phyloP scores from a whole-genome alignment of 441 rosid species.

The Bruguiera hainesii region DNA sequence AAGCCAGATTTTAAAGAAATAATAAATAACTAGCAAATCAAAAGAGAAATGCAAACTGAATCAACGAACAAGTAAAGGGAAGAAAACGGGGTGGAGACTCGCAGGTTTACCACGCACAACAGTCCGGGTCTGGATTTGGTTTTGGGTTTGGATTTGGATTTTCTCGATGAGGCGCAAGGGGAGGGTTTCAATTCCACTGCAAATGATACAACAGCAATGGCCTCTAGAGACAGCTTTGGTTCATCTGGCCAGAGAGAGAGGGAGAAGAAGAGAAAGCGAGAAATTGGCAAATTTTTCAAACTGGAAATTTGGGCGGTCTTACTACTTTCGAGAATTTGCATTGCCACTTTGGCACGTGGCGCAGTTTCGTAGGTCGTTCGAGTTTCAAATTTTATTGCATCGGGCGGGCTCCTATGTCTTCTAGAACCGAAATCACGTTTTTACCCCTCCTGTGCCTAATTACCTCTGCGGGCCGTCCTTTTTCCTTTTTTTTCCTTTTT shows the following conservation, averaged over 20 bases:
- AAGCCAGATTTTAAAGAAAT: too few relatives aligned
- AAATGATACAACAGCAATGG: background rate
- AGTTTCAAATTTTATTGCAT: conserved; percentile 14
- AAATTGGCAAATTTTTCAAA: conserved; percentile 30
- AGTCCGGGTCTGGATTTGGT: background rate
- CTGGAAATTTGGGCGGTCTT: conserved; percentile 36
- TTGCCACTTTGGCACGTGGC: conserved; percentile 5
- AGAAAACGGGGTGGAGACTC: too few relatives aligned
- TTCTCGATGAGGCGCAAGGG: background rate
- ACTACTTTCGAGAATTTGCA: too few relatives aligned
- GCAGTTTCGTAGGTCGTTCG: background rate
- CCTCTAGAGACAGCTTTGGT: too few relatives aligned
- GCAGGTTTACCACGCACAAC: too few relatives aligned
- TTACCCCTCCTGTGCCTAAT: conserved; percentile 7
- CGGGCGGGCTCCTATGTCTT: background rate
- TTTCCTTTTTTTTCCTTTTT: too few relatives aligned
- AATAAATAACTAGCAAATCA: too few relatives aligned
- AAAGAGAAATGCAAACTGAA: too few relatives aligned
- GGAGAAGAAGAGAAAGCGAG: conserved; percentile 16
- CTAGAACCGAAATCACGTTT: background rate
- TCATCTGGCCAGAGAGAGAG: background rate
- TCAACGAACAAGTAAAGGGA: too few relatives aligned
- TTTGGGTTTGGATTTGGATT: background rate
- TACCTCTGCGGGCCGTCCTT: too few relatives aligned
- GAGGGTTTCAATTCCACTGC: background rate